phyloP scores from a whole-genome alignment of 2,329 filamentous ascomycete genomes.

The Alternaria conjuncta region DNA sequence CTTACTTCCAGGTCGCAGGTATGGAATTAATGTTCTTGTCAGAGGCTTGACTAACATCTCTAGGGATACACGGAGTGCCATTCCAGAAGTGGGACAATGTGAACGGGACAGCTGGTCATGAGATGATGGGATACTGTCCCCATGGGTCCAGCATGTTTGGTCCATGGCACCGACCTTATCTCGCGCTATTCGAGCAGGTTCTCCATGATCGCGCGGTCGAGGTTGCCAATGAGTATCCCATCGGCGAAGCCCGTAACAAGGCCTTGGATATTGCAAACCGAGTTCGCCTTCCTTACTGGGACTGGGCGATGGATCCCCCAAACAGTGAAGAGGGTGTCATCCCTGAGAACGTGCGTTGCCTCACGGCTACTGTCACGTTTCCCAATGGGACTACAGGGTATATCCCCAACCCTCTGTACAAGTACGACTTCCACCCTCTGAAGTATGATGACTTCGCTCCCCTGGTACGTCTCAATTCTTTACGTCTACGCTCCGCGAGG shows the following conservation, averaged over 20 bases:
- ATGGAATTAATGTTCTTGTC: slow-evolving; percentile 4
- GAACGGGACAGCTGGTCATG: slow-evolving; percentile 26
- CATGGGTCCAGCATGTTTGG: slow-evolving; percentile 40
- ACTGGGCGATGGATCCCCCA: slow-evolving; percentile 39
- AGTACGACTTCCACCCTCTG: slow-evolving; percentile 42
- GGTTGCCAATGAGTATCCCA: slow-evolving; percentile 37
- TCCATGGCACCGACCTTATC: slow-evolving; percentile 43
- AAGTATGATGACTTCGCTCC: slow-evolving; percentile 35
- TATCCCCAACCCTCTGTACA: slow-evolving; percentile 37
- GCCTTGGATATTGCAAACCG: slow-evolving; percentile 31
- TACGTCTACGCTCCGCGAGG: neutral
- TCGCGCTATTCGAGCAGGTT: slow-evolving; percentile 43
- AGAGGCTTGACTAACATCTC: neutral
- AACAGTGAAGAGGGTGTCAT: slow-evolving; percentile 32
- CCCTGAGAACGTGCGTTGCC: slow-evolving; percentile 29
- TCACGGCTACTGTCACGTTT: slow-evolving; percentile 28
- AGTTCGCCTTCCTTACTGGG: slow-evolving; percentile 45
- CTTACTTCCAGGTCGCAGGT: slow-evolving; percentile 43
- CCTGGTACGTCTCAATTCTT: slow-evolving; percentile 24
- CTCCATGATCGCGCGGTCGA: slow-evolving; percentile 38
- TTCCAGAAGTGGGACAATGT: slow-evolving; percentile 38
- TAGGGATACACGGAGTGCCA: slow-evolving; percentile 43
- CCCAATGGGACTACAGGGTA: slow-evolving; percentile 34
- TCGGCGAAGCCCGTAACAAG: slow-evolving; percentile 27
- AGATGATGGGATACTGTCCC: slow-evolving; percentile 39